Evolutionary conservation across 371 early-diverging fungal genomes (phyloP), one percentile per base, ranked within the genome.

Genomic region (Mucor mucedo): DNA sequence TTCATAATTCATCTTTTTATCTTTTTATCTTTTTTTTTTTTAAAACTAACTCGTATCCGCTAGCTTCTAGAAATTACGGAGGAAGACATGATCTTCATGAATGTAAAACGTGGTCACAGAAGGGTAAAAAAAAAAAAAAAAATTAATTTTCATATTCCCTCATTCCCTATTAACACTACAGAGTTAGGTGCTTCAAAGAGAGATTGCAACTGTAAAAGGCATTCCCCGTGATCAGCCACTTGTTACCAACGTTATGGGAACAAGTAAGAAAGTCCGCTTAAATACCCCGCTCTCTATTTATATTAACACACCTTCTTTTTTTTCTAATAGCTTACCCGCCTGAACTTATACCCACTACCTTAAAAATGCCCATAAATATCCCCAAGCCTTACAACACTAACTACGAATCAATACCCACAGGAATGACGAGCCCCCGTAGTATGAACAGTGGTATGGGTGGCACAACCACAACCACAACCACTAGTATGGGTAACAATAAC

Each of bases 51-150:
- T 56, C 35, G 13, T 49, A 61, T 33, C 32, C 54, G 45, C 8
- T 38, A 78, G 79, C 56, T 78, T 50, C 58, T 72, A 44, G 79
- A 79, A 63, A 71, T 79, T 3, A 73, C 76, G 5, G 79, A 79
- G 55, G 59, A 63, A 30, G 79, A 79, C 52, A 69, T 79, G 65
- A 72, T 65, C 11, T 70, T 69, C 3, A 76, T 79, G 74, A 65
- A 70, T n/a, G 69, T 76, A n/a, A 79, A 79, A 62, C 70, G 79
- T 7, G 79, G 79, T 50, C 79, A 79, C 52, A 63, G 79, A 65
- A 73, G 79, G 58, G 76, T 79, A 72, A 47, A n/a, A 69, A 14
- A 29, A 35, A 7, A n/a, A 54, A 35, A 52, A 9, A 21, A 42
- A 32, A 28, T 39, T 16, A 39, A 33, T 21, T 21, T 21, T 21